phyloP scores from a whole-genome alignment of 192 early-diverging fungal species.

The Podila epigama region DNA sequence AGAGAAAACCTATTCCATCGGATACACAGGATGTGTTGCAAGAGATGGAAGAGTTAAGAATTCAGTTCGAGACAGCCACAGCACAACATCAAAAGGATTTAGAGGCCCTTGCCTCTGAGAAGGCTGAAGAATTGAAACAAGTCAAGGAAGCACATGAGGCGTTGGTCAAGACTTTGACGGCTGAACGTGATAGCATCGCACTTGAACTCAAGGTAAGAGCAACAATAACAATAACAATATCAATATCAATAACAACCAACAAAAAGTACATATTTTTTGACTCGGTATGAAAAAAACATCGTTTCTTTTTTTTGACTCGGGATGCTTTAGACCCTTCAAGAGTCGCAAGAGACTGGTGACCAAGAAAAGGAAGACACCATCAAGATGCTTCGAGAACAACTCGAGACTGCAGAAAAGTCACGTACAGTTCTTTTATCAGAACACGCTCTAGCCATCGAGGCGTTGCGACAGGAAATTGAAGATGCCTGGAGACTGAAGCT shows the following conservation, averaged over 20 bases:
- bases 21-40: conserved; percentile 34
- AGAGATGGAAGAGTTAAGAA: conserved; percentile 41
- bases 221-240: not conserved
- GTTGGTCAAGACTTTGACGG: conserved; percentile 8
- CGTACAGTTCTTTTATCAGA: conserved; percentile 1
- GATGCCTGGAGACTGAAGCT: conserved; percentile 17
- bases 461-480: conserved; percentile 21
- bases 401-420: conserved; percentile 2
- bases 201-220: conserved; percentile 23
- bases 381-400: conserved; percentile 16
- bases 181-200: conserved; percentile 12
- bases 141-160: conserved; percentile 30
- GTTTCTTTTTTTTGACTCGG: not conserved
- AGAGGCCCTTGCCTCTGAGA: conserved; percentile 17
- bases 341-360: conserved; percentile 19
- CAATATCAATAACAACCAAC: too few relatives aligned
- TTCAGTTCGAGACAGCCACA: conserved; percentile 27
- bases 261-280: not conserved
- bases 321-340: conserved; percentile 12
- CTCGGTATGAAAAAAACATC: not conserved
- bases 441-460: conserved; percentile 21
- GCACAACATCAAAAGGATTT: conserved; percentile 23
- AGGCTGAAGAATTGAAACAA: conserved; percentile 4
- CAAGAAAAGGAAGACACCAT: conserved; percentile 14
- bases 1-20: conserved; percentile 38